Evolutionary conservation across 2,329 filamentous ascomycete species (phyloP).

Genomic region (Arthrobotrys sphaeroides): DNA sequence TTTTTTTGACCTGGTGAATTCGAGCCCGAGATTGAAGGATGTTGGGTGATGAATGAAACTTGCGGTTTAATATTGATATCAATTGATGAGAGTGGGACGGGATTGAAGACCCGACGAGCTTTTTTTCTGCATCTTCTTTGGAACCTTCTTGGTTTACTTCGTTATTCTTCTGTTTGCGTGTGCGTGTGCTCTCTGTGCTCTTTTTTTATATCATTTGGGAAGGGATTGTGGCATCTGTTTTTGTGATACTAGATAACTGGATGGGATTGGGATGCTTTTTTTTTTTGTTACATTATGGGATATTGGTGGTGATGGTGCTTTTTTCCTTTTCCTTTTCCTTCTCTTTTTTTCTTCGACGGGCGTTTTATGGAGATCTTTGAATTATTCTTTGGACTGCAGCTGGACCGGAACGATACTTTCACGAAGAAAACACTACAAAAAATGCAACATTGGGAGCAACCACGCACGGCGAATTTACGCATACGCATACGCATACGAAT

Average conservation of each 20-base stretch:
- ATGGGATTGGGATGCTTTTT: background rate
- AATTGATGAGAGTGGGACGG: conserved; percentile 12
- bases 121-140: conserved; percentile 13
- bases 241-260: conserved; percentile 7
- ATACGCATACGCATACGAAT: conserved; percentile 32
- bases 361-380: background rate
- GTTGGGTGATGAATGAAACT: conserved; percentile 32
- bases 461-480: conserved; percentile 34
- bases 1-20: too few relatives aligned
- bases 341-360: background rate
- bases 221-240: background rate
- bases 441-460: conserved; percentile 7
- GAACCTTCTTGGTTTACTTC: conserved; percentile 30
- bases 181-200: conserved; percentile 26
- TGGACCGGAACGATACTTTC: background rate
- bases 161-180: conserved; percentile 46
- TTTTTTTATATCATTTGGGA: conserved; percentile 25
- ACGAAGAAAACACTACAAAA: conserved; percentile 9
- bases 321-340: background rate
- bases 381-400: background rate
- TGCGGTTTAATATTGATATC: too few relatives aligned
- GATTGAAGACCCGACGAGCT: background rate
- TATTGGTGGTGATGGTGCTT: background rate
- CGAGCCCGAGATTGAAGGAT: conserved; percentile 21
- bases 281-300: conserved; percentile 12